A percentile compares a stretch with the other conserved stretches of the same genome.
Conservation (phyloP, 345 rosid genomes). For the Capsella bursapastoris region DNA sequence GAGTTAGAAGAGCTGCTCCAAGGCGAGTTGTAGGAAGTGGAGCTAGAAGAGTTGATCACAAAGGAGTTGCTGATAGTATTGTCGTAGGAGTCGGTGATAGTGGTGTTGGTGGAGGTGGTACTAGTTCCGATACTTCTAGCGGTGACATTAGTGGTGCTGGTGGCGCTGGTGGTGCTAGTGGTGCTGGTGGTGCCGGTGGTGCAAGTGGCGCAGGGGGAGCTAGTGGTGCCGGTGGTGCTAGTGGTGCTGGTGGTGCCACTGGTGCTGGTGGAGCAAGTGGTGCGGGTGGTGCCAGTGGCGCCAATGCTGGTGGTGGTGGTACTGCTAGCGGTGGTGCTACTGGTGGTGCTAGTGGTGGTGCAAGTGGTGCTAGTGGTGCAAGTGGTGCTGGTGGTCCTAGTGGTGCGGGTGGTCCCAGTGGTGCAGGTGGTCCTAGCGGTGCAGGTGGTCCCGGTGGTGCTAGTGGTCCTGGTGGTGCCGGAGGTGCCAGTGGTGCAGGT, state of each 20-base stretch:
- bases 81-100: background rate
- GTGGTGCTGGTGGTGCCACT: background rate
- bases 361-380: background rate
- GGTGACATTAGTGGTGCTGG: background rate
- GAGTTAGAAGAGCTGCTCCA: background rate
- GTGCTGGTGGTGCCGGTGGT: background rate
- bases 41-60: background rate
- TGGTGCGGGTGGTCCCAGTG: background rate
- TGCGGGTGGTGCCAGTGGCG: background rate
- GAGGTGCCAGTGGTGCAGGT: background rate
- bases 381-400: background rate
- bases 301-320: background rate
- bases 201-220: background rate
- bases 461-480: background rate
- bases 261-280: constrained; percentile 4
- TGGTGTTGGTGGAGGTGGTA: background rate
- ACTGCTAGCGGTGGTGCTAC: background rate
- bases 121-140: background rate
- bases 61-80: background rate
- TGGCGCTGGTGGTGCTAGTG: background rate
- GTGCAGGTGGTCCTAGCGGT: background rate
- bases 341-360: background rate
- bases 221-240: background rate
- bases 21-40: background rate
- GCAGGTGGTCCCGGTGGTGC: background rate